Evolutionary conservation across 345 rosid genomes (phyloP), one percentile per base, ranked within the genome.

Genomic region (Hibiscus mutabilis): DNA sequence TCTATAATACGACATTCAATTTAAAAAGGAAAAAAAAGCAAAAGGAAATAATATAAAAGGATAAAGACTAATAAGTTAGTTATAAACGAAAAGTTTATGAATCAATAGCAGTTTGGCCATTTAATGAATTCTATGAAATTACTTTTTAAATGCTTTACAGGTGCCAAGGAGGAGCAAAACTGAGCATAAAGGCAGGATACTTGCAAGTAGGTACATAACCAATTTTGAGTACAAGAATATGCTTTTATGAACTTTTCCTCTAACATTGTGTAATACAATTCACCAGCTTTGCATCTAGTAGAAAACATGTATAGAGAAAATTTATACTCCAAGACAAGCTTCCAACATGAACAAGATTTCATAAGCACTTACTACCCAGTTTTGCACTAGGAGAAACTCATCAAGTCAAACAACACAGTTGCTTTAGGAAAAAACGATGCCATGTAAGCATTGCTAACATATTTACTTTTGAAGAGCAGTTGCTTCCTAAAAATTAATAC

Each of bases 311-410:
- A 11, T 37, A 63, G 7, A 63, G 9, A 19, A 9, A 8, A 19
- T 60, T 40, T n/a, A 33, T n/a, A 33, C 66, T 19, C 12, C 51
- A 35, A 8, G 24, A 37, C 4, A 63, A 63, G 51, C 25, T 63
- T 13, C 51, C 51, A 37, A 14, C 4, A 37, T 63, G 68, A 63
- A 63, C 51, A 63, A 1, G n/a, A 22, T 11, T 25, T 37, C 68
- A 63, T 37, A 40, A 63, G 22, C 66, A 63, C 51, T 37, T 63
- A 37, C 27, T 25, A 58, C n/a, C 35, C n/a, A 63, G 51, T 63
- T 63, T 37, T 63, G 67, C 7, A 5, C 51, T 9, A 37, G 21
- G 51, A 37, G n/a, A 35, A 63, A 63, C 49, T 37, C 4, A 63
- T 63, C 9, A 5, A 51, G 16, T 19, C 49, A 63, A 63, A 35